phyloP scores from a whole-genome alignment of 2,329 filamentous ascomycete genomes.

The Bipolaris oryzae region DNA sequence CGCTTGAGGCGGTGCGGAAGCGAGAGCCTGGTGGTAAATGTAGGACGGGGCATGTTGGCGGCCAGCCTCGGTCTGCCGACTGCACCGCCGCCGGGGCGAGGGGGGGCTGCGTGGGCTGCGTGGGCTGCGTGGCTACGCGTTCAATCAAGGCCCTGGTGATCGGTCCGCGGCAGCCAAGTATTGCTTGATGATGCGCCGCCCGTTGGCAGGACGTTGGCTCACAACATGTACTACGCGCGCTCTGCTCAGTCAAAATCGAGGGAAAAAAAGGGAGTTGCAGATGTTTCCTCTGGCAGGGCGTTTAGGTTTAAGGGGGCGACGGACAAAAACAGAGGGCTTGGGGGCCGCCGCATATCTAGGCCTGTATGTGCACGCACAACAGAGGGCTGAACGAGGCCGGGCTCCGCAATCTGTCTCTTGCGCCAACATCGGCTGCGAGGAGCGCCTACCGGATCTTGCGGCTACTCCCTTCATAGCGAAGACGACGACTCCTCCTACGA shows the following conservation, averaged over 20 bases:
- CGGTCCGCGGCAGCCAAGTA: slow-evolving; percentile 27
- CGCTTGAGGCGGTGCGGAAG: slow-evolving; percentile 61
- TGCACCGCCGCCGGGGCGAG: background rate
- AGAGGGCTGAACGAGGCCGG: slow-evolving; percentile 19
- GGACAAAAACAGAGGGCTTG: slow-evolving; percentile 8
- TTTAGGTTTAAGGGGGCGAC: background rate
- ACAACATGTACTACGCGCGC: slow-evolving; percentile 2
- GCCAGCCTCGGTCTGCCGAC: background rate
- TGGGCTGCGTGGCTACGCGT: no score
- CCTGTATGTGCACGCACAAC: slow-evolving; percentile 23
- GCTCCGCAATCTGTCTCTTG: slow-evolving; percentile 23
- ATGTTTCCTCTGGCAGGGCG: background rate
- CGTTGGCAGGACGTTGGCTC: slow-evolving; percentile 19
- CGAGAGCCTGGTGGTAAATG: slow-evolving; percentile 54
- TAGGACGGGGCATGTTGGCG: slow-evolving; percentile 46
- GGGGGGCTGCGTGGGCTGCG: background rate
- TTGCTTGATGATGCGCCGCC: slow-evolving; percentile 31
- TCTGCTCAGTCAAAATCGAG: background rate
- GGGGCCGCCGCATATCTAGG: slow-evolving; percentile 26
- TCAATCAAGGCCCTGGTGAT: slow-evolving; percentile 14
- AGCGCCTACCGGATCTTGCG: slow-evolving; percentile 20
- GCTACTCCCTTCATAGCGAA: slow-evolving; percentile 1
- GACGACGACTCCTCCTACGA: background rate
- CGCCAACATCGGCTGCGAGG: slow-evolving; percentile 5
- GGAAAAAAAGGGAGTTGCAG: background rate